phyloP scores from a whole-genome alignment of 164 flowering plant species.

The Magnolia changhungtana region DNA sequence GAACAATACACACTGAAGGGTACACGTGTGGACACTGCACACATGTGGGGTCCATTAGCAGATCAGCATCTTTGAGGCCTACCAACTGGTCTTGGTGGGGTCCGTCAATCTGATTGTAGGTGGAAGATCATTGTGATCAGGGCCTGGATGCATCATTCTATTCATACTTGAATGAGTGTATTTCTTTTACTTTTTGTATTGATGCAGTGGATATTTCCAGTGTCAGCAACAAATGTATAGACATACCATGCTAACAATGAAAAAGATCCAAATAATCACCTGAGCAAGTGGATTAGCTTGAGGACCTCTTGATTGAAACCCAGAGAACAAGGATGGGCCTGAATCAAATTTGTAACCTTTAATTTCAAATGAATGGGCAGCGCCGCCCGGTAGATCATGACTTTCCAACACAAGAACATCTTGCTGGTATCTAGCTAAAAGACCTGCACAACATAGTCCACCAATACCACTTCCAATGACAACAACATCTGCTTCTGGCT shows the following conservation, averaged over 20 bases:
- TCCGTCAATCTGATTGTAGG: neutral
- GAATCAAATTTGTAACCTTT: conserved; percentile 86
- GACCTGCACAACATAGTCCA: conserved; percentile 82
- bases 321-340: conserved; percentile 95
- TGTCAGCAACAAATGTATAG: neutral
- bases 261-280: conserved; percentile 27
- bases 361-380: conserved; percentile 90
- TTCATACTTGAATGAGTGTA: neutral
- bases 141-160: neutral
- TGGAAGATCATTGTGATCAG: neutral
- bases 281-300: conserved; percentile 97
- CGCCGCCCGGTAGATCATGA: conserved; percentile 92
- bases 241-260: neutral
- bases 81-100: neutral
- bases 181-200: neutral
- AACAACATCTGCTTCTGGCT: conserved; percentile 85
- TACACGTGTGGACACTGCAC: no score
- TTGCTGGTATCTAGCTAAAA: conserved; percentile 72
- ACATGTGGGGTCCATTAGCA: no score
- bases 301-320: conserved; percentile 87
- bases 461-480: conserved; percentile 96
- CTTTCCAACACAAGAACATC: conserved; percentile 90
- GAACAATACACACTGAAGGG: no score
- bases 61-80: neutral
- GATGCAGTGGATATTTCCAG: neutral